Conservation (phyloP, 2,329 filamentous ascomycete species). For the Monilinia vaccinii-corymbosi region DNA sequence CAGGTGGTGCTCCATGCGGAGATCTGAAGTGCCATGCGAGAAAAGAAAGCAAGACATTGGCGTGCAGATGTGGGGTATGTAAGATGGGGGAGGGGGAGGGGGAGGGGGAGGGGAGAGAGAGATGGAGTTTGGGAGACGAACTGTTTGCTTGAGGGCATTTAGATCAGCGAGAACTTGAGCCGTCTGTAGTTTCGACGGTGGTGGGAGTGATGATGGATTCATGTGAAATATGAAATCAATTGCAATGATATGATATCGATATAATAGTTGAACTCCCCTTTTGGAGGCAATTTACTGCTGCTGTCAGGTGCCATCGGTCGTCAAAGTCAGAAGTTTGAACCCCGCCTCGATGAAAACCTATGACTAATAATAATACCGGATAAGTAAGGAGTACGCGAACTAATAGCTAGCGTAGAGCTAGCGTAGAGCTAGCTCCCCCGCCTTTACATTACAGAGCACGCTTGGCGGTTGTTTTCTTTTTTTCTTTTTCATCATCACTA, state of each 20-base stretch:
- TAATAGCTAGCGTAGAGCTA: too few species aligned
- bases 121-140: not conserved
- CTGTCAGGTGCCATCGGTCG: too few species aligned
- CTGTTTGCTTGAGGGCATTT: conserved; percentile 8
- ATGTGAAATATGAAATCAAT: not conserved
- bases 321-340: too few species aligned
- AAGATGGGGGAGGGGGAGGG: not conserved
- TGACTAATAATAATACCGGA: too few species aligned
- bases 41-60: not conserved
- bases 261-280: not conserved
- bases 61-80: not conserved
- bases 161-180: conserved; percentile 11
- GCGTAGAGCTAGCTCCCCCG: too few species aligned
- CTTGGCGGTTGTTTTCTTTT: too few species aligned
- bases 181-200: not conserved
- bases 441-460: too few species aligned
- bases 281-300: too few species aligned
- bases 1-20: not conserved
- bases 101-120: not conserved
- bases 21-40: not conserved
- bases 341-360: too few species aligned
- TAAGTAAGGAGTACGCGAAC: too few species aligned
- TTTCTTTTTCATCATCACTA: too few species aligned
- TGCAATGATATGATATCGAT: not conserved
- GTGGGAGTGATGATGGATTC: not conserved